phyloP scores from a whole-genome alignment of 2,329 filamentous ascomycete genomes.

The Pestalotiopsis fici region DNA sequence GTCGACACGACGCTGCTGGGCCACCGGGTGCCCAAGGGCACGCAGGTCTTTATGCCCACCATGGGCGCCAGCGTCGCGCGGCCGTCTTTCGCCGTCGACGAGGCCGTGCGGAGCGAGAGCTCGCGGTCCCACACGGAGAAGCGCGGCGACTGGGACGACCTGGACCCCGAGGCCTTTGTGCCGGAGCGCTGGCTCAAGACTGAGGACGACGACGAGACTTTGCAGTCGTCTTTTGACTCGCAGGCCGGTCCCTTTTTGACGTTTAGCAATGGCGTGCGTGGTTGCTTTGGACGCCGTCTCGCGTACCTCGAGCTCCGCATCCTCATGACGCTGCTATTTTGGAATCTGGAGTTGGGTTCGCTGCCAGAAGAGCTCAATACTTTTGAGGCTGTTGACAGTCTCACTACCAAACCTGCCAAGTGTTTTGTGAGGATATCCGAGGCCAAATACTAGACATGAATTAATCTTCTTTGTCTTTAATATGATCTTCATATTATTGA shows the following conservation, averaged over 20 bases:
- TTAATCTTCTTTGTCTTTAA: neutral
- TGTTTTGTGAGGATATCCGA: conserved; percentile 15
- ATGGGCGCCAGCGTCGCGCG: conserved; percentile 3
- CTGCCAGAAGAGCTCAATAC: conserved; percentile 18
- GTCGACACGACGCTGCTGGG: conserved; percentile 11
- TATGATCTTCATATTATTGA: neutral
- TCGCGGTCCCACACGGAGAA: conserved; percentile 6
- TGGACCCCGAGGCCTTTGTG: conserved; percentile 4
- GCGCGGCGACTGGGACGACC: conserved; percentile 10
- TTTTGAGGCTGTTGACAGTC: conserved; percentile 16
- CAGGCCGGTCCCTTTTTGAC: conserved; percentile 14
- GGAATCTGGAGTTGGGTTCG: conserved; percentile 25
- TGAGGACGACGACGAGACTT: conserved; percentile 1
- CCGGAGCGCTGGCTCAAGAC: conserved; percentile 15
- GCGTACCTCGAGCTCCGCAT: conserved; percentile 29
- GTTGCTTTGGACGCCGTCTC: conserved; percentile 18
- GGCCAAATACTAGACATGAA: neutral
- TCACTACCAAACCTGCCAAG: conserved; percentile 20
- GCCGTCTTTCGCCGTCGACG: conserved; percentile 10
- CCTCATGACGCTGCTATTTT: conserved; percentile 26
- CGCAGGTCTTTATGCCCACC: conserved; percentile 6
- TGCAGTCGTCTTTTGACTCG: conserved; percentile 5
- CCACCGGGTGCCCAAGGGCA: conserved; percentile 10
- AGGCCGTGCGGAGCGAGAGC: conserved; percentile 12
- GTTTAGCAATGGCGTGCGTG: conserved; percentile 13